These are phyloP conservation scores for Miscanthus lutarioriparius DNA, from an alignment of 176 grass and related monocot genomes.

Conservation along the genomic window DNA sequence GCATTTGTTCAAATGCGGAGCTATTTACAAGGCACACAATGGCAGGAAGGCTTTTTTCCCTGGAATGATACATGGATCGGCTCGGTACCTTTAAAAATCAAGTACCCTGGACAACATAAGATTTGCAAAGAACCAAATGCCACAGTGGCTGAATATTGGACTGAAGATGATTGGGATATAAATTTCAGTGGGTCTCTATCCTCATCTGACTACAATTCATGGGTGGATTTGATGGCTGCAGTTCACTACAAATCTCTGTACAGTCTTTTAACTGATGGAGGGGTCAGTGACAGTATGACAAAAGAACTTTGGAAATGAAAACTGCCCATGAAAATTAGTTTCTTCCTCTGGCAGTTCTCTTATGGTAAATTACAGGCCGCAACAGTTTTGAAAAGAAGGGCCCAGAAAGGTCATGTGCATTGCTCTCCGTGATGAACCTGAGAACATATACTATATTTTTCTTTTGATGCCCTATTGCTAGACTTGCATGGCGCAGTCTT, in stretches of 20 bases:
- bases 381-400: background rate
- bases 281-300: no score
- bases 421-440: background rate
- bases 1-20: background rate
- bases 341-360: no score
- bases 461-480: background rate
- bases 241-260: background rate
- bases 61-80: background rate
- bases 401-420: no score
- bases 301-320: background rate
- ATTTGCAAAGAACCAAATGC: background rate
- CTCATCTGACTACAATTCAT: background rate
- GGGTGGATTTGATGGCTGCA: background rate
- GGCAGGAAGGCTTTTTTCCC: background rate
- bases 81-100: background rate
- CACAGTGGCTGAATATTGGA: background rate
- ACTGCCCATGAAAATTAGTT: background rate
- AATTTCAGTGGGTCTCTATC: background rate
- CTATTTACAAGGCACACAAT: background rate
- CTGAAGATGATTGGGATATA: background rate
- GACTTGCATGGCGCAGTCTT: background rate
- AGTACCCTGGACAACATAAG: background rate
- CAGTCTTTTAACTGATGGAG: background rate
- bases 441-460: background rate
- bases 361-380: no score